Conservation (phyloP, 2,329 filamentous ascomycete genomes). For the Colletotrichum chlorophyti region DNA sequence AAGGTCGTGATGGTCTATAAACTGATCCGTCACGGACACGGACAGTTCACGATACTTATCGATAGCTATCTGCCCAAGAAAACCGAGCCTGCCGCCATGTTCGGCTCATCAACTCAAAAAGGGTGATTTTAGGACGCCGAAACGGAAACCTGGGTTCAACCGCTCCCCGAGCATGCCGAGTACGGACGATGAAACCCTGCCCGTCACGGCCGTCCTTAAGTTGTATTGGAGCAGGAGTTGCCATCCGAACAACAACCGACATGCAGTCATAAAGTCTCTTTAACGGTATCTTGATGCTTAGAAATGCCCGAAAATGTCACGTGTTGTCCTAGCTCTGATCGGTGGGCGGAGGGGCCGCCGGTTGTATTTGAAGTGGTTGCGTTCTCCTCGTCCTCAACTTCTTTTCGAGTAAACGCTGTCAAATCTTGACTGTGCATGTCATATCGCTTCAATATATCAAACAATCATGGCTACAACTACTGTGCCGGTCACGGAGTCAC, state of each 20-base stretch:
- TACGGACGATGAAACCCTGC: constrained; percentile 16
- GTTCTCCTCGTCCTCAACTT: not conserved
- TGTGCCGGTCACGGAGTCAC: not conserved
- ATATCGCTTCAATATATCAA: not conserved
- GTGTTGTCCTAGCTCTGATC: constrained; percentile 7
- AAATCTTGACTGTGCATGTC: not conserved
- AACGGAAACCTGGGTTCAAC: not conserved
- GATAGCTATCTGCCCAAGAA: no score
- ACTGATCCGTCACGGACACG: no score
- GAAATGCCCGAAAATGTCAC: constrained; percentile 16
- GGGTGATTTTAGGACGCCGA: not conserved
- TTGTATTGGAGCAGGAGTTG: not conserved
- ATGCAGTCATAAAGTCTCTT: not conserved
- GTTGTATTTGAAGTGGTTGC: not conserved
- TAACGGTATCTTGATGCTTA: constrained; percentile 9
- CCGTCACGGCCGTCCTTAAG: not conserved
- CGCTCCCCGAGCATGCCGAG: constrained; percentile 8
- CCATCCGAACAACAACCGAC: not conserved
- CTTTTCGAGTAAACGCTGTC: no score
- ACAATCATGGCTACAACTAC: constrained; percentile 10
- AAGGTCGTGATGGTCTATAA: no score
- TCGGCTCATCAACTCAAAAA: not conserved
- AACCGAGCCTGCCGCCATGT: no score
- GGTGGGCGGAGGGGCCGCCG: not conserved
- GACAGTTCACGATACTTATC: no score